Evolutionary conservation across 805 yeast species (phyloP), one percentile per base, ranked within the genome.

Genomic region (Saccharomycopsis microspora): DNA sequence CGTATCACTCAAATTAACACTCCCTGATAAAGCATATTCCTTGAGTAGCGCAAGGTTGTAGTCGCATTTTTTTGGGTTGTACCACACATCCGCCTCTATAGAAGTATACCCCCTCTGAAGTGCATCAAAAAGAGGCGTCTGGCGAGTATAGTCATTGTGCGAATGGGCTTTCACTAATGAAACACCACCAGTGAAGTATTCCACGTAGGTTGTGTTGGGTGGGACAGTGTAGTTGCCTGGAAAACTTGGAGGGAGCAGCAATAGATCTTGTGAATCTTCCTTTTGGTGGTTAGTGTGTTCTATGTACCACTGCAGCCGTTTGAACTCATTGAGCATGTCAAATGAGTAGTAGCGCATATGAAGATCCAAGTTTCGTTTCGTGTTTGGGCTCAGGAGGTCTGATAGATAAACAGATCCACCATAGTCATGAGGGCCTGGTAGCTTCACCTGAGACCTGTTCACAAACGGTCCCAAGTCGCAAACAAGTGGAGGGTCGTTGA

Each of bases 71-170:
- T 27, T 34, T 8, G 11, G 81, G 80, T 60, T 81, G 43, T 61
- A 62, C 84, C 82, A 80, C 7, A 79, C 71, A 56, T 81, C 88
- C 19, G 81, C 81, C 60, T 81, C 88, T 1, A 81, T 67, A 46
- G 82, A 74, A 41, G 67, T 66, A 33, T 74, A 69, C 3, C 85
- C 86, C 32, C 58, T 54, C 5, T 58, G 56, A 10, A 70, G 59
- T 0, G 85, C 86, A 51, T 78, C 81, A 45, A 74, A 68, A 3
- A 81, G 63, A 1, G 86, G 86, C 4, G 63, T 56, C 3, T 56
- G 50, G 55, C 86, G 64, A 81, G 82, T 76, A 60, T 81, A 82
- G 58, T 81, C 87, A 57, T 81, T 81, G 58, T 81, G 87, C 1
- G 85, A 78, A 57, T 81, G 87, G 28, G 80, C 36, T 64, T 30